phyloP scores from a whole-genome alignment of 2,329 filamentous ascomycete species.

The Monilinia vaccinii-corymbosi region DNA sequence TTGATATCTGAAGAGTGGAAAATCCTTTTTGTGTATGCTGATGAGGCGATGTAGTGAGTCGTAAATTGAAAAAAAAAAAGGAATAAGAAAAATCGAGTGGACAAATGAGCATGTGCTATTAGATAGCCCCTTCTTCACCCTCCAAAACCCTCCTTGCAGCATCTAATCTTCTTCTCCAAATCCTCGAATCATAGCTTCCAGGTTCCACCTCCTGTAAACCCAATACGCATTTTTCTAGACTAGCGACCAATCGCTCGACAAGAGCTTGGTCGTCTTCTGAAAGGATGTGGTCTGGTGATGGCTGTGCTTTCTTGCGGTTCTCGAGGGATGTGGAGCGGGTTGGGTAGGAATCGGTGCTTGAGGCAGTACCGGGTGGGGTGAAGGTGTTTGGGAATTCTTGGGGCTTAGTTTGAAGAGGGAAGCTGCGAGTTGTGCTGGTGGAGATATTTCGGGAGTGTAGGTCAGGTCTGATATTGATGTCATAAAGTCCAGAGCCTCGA shows the following conservation, averaged over 20 bases:
- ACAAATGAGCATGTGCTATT: background rate
- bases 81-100: background rate
- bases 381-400: conserved; percentile 24
- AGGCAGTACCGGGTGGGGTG: conserved; percentile 2
- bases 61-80: background rate
- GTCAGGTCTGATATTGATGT: conserved; percentile 40
- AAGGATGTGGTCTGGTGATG: conserved; percentile 28
- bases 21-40: background rate
- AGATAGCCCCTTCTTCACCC: conserved; percentile 44
- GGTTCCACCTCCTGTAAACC: conserved; percentile 46
- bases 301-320: conserved; percentile 12
- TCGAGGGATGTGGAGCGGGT: conserved; percentile 11
- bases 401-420: conserved; percentile 48
- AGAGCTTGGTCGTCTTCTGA: conserved; percentile 47
- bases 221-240: conserved; percentile 50
- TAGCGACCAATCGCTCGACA: conserved; percentile 50
- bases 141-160: conserved; percentile 65
- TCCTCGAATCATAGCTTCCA: conserved; percentile 48
- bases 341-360: background rate
- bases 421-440: conserved; percentile 50
- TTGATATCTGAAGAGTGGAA: background rate
- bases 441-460: conserved; percentile 37
- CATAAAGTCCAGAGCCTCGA: conserved; percentile 15
- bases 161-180: conserved; percentile 64
- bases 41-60: background rate